Evolutionary conservation across 2,329 filamentous ascomycete species (phyloP).

Genomic region (Dactylellina haptotyla): DNA sequence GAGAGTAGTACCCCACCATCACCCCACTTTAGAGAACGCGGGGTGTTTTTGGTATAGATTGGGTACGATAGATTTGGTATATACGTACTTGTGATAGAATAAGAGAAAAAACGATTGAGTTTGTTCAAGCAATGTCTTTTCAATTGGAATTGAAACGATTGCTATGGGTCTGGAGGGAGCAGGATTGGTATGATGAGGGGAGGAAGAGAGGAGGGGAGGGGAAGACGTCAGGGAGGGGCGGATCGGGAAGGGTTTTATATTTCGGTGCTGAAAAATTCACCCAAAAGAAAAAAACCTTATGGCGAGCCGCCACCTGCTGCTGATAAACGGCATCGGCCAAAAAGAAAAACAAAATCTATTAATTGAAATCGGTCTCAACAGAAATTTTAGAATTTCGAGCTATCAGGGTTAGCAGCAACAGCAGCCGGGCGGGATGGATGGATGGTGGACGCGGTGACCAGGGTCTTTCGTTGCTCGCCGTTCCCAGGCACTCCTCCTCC

Average conservation of each 20-base stretch:
- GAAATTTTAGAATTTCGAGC: too few species aligned
- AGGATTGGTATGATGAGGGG: not conserved
- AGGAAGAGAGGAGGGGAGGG: constrained; percentile 13
- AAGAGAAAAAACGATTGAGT: not conserved
- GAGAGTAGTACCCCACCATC: constrained; percentile 45
- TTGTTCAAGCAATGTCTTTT: not conserved
- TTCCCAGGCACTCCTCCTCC: constrained; percentile 31
- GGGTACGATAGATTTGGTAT: not conserved
- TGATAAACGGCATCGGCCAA: not conserved
- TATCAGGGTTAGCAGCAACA: not conserved
- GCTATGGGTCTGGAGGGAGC: not conserved
- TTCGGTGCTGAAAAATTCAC: not conserved
- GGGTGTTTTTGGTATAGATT: constrained; percentile 5
- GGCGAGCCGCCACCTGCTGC: not conserved
- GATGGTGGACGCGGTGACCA: too few species aligned
- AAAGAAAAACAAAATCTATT: not conserved
- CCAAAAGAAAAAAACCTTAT: not conserved
- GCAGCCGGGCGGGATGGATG: not conserved
- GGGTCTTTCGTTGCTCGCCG: too few species aligned
- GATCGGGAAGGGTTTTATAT: constrained; percentile 50
- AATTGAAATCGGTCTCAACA: not conserved
- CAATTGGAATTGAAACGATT: constrained; percentile 36
- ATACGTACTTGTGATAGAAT: not conserved
- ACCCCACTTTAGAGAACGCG: constrained; percentile 47
- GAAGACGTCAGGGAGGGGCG: constrained; percentile 34